phyloP scores from a whole-genome alignment of 495 filamentous ascomycete genomes.

The Lepraria neglecta region DNA sequence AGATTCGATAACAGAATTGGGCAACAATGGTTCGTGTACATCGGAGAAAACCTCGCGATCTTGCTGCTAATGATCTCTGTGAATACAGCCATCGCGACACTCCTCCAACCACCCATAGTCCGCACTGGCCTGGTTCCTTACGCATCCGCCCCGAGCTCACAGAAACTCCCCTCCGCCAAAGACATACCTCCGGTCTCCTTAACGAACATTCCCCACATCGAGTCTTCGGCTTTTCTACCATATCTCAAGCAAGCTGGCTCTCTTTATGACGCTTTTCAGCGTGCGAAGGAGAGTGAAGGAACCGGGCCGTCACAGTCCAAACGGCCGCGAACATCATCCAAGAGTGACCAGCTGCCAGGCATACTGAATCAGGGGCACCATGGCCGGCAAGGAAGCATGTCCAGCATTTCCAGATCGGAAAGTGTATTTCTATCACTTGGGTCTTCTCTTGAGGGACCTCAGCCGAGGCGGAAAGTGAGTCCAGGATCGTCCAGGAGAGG shows the following conservation, averaged over 20 bases:
- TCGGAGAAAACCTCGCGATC: neutral
- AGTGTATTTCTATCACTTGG: slow-evolving; percentile 7
- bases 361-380: slow-evolving; percentile 7
- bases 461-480: slow-evolving; percentile 45
- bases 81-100: slow-evolving; percentile 73
- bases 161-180: slow-evolving; percentile 76
- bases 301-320: slow-evolving; percentile 39
- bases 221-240: slow-evolving; percentile 67
- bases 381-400: slow-evolving; percentile 19
- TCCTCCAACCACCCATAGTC: slow-evolving; percentile 84
- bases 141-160: slow-evolving; percentile 57
- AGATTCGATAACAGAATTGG: slow-evolving; percentile 63
- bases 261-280: slow-evolving; percentile 74
- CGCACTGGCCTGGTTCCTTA: slow-evolving; percentile 80
- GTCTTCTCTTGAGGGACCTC: slow-evolving; percentile 47
- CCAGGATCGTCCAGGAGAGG: slow-evolving; percentile 45
- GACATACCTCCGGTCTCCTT: slow-evolving; percentile 94
- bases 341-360: slow-evolving; percentile 9
- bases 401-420: slow-evolving; percentile 12
- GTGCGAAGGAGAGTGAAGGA: slow-evolving; percentile 64
- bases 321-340: slow-evolving; percentile 20
- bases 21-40: slow-evolving; percentile 62
- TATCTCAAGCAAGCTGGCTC: slow-evolving; percentile 79
- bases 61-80: neutral
- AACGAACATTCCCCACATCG: slow-evolving; percentile 80